These are phyloP conservation scores for Sugiyamaella xylanicola DNA, from an alignment of 1,139 yeast species.

Conservation along the genomic window DNA sequence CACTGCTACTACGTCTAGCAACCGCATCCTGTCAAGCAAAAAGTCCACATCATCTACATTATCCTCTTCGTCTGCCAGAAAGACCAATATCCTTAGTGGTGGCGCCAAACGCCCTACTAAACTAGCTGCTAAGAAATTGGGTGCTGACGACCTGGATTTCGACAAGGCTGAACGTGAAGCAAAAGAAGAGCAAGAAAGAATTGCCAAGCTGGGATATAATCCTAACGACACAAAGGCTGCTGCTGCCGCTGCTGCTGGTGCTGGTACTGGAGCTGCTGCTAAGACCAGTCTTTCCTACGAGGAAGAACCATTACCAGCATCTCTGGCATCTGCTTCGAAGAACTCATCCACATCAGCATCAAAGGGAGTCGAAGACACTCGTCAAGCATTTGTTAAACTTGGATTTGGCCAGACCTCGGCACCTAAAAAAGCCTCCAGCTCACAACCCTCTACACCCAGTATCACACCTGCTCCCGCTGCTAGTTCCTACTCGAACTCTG, in stretches of 20 bases:
- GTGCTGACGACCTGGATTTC: slow-evolving; percentile 75
- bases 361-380: slow-evolving; percentile 32
- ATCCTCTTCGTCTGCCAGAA: slow-evolving; percentile 33
- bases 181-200: slow-evolving; percentile 75
- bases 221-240: slow-evolving; percentile 50
- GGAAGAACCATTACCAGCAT: slow-evolving; percentile 25
- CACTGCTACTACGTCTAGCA: slow-evolving; percentile 28
- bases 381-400: slow-evolving; percentile 35
- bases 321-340: slow-evolving; percentile 23
- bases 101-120: slow-evolving; percentile 38
- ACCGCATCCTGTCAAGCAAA: slow-evolving; percentile 34
- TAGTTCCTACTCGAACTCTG: slow-evolving; percentile 43
- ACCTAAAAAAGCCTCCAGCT: slow-evolving; percentile 27
- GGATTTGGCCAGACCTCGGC: slow-evolving; percentile 46
- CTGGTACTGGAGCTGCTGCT: slow-evolving; percentile 37
- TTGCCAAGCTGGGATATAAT: slow-evolving; percentile 70
- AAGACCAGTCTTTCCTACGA: slow-evolving; percentile 30
- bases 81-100: slow-evolving; percentile 35
- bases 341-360: slow-evolving; percentile 1
- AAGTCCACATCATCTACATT: slow-evolving; percentile 34
- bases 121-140: slow-evolving; percentile 47
- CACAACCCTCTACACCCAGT: slow-evolving; percentile 29
- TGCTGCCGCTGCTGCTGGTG: slow-evolving; percentile 44
- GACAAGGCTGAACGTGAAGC: slow-evolving; percentile 91
- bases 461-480: slow-evolving; percentile 44